Base-by-base conservation (phyloP, 2,329 filamentous ascomycete species). In the Venturia oleaginea region DNA sequence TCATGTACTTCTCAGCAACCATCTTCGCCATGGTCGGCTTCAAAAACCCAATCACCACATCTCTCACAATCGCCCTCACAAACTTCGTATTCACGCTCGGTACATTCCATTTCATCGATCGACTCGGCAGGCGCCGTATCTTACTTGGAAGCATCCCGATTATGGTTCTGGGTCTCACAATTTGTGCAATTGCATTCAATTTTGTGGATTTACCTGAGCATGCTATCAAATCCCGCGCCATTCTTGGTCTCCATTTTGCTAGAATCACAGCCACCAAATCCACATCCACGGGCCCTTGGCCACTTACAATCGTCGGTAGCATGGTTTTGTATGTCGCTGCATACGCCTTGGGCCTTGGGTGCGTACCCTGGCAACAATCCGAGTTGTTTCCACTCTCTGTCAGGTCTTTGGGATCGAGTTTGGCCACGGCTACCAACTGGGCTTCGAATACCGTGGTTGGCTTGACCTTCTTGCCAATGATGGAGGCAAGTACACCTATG, bases 281-380 rank as follows among this genome's bases (percentile, higher is more conserved):
- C 3, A 4, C 42, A 13, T 34, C 13, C 4, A 19, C 48, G 7
- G 48, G 40, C 11, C 55, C 59, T 65, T 73, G 77, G 67, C 72
- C 80, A 5, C 60, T 77, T 34, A 72, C 87, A 22, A 88, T 97
- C 54, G 82, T 97, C 2, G 67, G 84, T 48, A 88, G 88, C 68
- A 87, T 97, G 73, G 88, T 92, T 74, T 69, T 91, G 8, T 97
- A 95, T 74, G 92, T 96, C 1, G 88, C 90, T 10, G 82, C 88
- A 0, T 97, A 95, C 72, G 93, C 93, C 0, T 80, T 92, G 1
- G 93, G 93, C 2, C 81, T 97, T 2, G 93, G 93, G 10, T 95
- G 92, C 70, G 91, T 97, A 2, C 92, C 93, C 0, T 97, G 93
- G 93, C 93, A 96, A 82, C 92, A 96, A 77, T 91, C 88, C 69